These are phyloP conservation scores for Tolypocladium paradoxum DNA, from an alignment of 2,329 filamentous ascomycete genomes.

Conservation along the genomic window DNA sequence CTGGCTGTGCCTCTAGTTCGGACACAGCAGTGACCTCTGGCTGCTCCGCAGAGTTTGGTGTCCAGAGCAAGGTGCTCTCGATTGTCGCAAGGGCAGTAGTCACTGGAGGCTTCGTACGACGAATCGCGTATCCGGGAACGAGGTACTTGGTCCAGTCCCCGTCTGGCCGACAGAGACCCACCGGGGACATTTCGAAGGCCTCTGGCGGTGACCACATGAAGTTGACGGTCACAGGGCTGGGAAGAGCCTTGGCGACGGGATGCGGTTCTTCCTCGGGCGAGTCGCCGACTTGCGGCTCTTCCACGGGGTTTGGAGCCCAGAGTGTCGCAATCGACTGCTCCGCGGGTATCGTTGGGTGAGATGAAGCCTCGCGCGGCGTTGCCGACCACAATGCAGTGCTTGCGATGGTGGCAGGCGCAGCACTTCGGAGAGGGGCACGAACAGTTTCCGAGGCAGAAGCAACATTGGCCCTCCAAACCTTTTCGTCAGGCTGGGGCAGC, in stretches of 20 bases:
- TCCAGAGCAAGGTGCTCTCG: not conserved
- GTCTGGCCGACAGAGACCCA: not conserved
- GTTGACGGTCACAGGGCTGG: not conserved
- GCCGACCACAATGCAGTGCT: slow-evolving; percentile 25
- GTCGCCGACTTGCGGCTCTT: not conserved
- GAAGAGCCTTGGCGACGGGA: not conserved
- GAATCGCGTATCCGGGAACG: not conserved
- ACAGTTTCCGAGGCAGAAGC: not conserved
- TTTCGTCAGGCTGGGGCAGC: slow-evolving; percentile 17
- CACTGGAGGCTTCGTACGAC: not conserved
- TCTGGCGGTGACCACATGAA: not conserved
- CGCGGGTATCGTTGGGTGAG: not conserved
- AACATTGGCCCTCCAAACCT: not conserved
- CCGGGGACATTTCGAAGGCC: not conserved
- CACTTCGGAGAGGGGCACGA: slow-evolving; percentile 17
- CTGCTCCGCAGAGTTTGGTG: not conserved
- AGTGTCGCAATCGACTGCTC: not conserved
- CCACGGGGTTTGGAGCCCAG: not conserved
- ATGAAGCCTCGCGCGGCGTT: not conserved
- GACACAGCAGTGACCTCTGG: not conserved
- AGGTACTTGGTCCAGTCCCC: not conserved
- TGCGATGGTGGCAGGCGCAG: slow-evolving; percentile 20
- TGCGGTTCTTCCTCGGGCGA: not conserved
- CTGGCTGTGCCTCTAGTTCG: not conserved
- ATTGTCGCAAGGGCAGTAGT: not conserved